Evolutionary conservation across 2,329 filamentous ascomycete species (phyloP).

Genomic region (Cadophora luteo-olivacea): DNA sequence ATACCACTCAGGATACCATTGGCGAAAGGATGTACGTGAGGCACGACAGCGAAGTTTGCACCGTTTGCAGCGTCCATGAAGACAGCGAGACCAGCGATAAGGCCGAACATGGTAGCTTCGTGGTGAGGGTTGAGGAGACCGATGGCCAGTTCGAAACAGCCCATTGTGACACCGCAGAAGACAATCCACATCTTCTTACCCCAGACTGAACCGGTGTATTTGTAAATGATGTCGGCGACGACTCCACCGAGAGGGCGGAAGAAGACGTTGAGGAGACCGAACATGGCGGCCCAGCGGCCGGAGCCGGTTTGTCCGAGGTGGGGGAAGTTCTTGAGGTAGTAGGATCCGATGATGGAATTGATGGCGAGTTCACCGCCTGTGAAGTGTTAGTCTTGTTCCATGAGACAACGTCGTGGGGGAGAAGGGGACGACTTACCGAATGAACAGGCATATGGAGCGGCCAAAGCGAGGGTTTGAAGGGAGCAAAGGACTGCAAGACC

Average conservation of each 20-base stretch:
- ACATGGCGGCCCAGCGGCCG: conserved; percentile 73
- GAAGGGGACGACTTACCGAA: conserved; percentile 56
- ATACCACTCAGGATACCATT: conserved; percentile 80
- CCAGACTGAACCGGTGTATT: conserved; percentile 56
- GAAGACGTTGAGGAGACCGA: conserved; percentile 75
- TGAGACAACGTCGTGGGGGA: conserved; percentile 49
- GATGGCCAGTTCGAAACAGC: conserved; percentile 65
- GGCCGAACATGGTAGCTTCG: conserved; percentile 72
- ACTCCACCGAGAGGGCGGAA: conserved; percentile 71
- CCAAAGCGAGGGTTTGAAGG: conserved; percentile 60
- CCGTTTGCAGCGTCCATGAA: conserved; percentile 88
- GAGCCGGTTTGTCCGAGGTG: conserved; percentile 62
- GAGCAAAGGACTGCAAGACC: conserved; percentile 53
- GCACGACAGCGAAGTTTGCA: conserved; percentile 84
- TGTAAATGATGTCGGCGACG: conserved; percentile 52
- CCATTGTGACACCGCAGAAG: conserved; percentile 60
- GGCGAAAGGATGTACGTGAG: conserved; percentile 80
- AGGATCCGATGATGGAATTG: conserved; percentile 64
- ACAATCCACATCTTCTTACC: conserved; percentile 69
- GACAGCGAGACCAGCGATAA: conserved; percentile 78
- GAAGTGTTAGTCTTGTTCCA: conserved; percentile 3
- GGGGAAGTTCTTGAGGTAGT: conserved; percentile 66
- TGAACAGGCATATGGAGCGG: conserved; percentile 63
- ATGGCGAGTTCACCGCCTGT: conserved; percentile 65
- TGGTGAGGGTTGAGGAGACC: conserved; percentile 66